A percentile compares a stretch with the other conserved stretches of the same genome.
phyloP scores from a whole-genome alignment of 2,329 filamentous ascomycete species.

The Chaetomiaceae sp. region DNA sequence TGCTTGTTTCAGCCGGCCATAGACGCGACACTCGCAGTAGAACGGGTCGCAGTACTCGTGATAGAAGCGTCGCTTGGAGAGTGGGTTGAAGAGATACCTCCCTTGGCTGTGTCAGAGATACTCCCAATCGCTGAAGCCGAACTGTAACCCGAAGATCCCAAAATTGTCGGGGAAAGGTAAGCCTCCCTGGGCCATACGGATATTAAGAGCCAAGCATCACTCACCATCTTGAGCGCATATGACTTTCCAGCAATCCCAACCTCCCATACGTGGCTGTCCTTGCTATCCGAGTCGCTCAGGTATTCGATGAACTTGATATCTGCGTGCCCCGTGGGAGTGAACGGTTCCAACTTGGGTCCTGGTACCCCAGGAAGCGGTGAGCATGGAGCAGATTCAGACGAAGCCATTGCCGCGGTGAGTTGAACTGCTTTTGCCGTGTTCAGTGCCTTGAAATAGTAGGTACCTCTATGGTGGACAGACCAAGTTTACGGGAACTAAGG shows the following conservation, averaged over 20 bases:
- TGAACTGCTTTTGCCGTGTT: no score
- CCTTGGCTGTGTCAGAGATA: neutral
- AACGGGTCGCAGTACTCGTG: conserved; percentile 8
- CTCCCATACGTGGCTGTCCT: conserved; percentile 6
- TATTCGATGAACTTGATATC: conserved; percentile 2
- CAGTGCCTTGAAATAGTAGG: no score
- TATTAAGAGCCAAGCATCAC: no score
- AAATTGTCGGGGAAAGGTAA: no score
- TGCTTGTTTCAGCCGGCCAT: conserved; percentile 15
- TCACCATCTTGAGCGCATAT: conserved; percentile 10
- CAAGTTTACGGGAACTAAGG: no score
- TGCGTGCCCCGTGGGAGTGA: conserved; percentile 2
- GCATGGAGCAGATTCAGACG: no score
- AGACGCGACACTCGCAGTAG: conserved; percentile 17
- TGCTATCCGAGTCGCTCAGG: neutral
- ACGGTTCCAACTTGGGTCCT: conserved; percentile 8
- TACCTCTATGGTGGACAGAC: no score
- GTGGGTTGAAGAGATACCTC: no score
- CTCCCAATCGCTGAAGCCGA: neutral
- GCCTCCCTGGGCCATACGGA: neutral
- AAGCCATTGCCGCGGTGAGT: no score
- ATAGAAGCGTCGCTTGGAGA: neutral
- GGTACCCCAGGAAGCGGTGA: conserved; percentile 8
- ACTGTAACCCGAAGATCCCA: no score
- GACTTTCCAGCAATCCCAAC: neutral